Evolutionary conservation across 176 grass and related monocot species (phyloP).

Genomic region (Eleusine coracana): DNA sequence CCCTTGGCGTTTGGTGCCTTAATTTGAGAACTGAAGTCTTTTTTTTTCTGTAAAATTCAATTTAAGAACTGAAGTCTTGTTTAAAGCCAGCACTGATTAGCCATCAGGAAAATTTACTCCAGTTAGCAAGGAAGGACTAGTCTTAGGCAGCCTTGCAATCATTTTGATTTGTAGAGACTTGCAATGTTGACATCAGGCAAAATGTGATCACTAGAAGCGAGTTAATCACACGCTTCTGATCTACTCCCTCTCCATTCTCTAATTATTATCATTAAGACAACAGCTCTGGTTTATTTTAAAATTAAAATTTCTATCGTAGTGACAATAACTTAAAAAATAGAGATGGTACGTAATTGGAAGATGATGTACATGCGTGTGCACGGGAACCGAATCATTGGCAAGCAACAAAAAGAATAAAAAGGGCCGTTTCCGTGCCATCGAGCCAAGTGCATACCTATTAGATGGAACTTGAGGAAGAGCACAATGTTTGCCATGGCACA

Average conservation of each 20-base stretch:
- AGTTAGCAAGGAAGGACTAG: neutral
- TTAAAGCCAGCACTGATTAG: neutral
- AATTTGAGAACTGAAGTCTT: constrained; percentile 7
- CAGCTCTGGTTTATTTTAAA: neutral
- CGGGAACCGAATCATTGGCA: constrained; percentile 25
- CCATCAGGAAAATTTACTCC: neutral
- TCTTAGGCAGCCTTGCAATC: neutral
- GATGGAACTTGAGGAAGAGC: neutral
- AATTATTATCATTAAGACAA: too few species aligned
- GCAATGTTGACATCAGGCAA: neutral
- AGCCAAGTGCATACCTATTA: neutral
- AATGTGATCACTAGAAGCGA: neutral
- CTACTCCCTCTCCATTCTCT: too few species aligned
- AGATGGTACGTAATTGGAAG: neutral
- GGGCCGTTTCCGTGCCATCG: constrained; percentile 7
- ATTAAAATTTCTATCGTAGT: neutral
- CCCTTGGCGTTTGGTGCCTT: constrained; percentile 13
- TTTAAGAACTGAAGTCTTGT: neutral
- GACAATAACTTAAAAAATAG: neutral
- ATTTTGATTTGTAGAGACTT: neutral
- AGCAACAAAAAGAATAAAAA: constrained; percentile 17
- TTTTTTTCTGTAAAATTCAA: neutral
- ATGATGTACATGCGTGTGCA: constrained; percentile 34
- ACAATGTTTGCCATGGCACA: neutral
- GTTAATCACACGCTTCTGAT: neutral